Base-by-base conservation (phyloP, 306 rosid genomes). In the Parietaria judaica region DNA sequence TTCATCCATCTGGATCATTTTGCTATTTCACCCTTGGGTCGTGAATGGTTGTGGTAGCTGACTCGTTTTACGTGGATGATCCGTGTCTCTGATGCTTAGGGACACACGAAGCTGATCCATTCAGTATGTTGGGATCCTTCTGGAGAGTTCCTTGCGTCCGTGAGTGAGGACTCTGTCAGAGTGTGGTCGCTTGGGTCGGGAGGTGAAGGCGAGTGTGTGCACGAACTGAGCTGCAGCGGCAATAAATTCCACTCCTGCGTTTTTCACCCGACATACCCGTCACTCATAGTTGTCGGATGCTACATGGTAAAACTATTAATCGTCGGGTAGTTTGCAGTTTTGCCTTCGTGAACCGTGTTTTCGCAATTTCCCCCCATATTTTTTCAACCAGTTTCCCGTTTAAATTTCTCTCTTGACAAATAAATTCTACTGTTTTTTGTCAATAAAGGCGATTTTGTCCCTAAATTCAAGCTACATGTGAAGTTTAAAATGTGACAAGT, bases 51-150 rank as follows among this genome's bases (percentile, higher is more conserved):
- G 45, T 41, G 45, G 45, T 41, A 5, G 45, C 9, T 41, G 6
- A 41, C 45, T 41, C 9, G 45, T 41, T 41, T 41, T 8, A 1
- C 45, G 6, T 41, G 45, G 45, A 41, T 41, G 7, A 41, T 8
- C 45, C 3, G 31, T 23, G 31, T 23, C 31, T 41, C 50, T 60
- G 68, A 64, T 78, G 53, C 44, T 4, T 9, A 92, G 99, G 99
- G 97, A 51, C 99, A 88, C 69, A 72, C 86, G 17, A 88, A 88
- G 74, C 69, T 78, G 11, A 57, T 92, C 58, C 65, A 74, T 59
- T 92, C 86, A 17, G 90, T 92, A 63, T 86, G 94, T 66, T 92
- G 99, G 99, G 87, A 88, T 70, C 95, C 90, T n/a, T 79, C 94
- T 36, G 99, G 99, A 10, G 95, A 86, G 70, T 84, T 77, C 63